Base-by-base conservation (phyloP, 2,329 filamentous ascomycete species). In the Neopestalotiopsis rosae region DNA sequence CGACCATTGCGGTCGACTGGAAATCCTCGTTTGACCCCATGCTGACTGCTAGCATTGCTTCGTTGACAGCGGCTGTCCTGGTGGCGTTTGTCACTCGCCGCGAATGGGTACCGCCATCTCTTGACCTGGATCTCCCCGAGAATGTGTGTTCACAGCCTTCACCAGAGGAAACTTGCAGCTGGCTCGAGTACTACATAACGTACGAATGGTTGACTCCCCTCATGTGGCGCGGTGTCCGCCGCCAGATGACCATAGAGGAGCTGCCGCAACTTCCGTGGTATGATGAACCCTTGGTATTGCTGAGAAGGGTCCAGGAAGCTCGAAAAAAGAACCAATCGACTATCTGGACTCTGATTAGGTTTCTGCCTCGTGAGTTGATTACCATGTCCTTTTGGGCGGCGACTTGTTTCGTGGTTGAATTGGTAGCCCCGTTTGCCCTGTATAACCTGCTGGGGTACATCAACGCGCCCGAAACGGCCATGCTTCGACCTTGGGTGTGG, bases 231-330 rank as follows among this genome's bases (percentile, higher is more conserved):
- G 86, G 86, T 32, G 78, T 80, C 58, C 81, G 79, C 40, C 78
- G 79, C 5, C 78, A 82, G 65, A 78, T 88, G 67, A 82, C 83
- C 32, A 80, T 86, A 72, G 80, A 83, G 49, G 81, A 84, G 71
- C 81, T 88, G 24, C 85, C 85, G 2, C 80, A 73, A 34, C 76
- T 88, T 38, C 84, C 86, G 1, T 88, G 86, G 85, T 88, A 88
- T 71, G 86, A 88, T 65, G 85, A 88, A 70, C 86, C 86, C 9
- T 75, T 83, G 28, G 76, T 86, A 65, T 81, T 88, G 17, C 78
- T 87, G 1, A 77, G 78, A 28, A 81, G 79, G 68, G 77, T 87
- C 12, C 80, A 83, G 32, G 73, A 79, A 20, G 84, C 85, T 13
- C 81, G 86, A 2, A 73, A 74, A 34, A 81, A 81, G 68, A 81